Conservation (phyloP, 257 asterid genomes). For the Misopates orontium region DNA sequence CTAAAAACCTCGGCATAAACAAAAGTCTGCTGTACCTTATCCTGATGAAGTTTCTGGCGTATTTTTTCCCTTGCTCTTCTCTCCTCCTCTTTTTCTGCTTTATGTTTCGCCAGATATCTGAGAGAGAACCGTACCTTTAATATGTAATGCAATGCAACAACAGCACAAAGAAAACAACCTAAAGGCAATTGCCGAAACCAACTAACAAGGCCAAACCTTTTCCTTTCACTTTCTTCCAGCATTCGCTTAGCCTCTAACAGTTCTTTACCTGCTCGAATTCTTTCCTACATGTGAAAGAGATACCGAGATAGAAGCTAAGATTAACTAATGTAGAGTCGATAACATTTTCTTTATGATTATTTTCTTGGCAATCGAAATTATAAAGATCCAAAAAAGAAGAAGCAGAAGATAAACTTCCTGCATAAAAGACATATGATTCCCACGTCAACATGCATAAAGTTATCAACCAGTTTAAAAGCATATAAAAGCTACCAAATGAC, state of each 20-base stretch:
- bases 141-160: slow-evolving; percentile 1
- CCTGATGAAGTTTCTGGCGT: slow-evolving; percentile 70
- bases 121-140: slow-evolving; percentile 12
- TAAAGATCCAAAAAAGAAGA: not conserved
- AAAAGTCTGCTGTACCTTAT: slow-evolving; percentile 50
- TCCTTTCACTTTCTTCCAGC: slow-evolving; percentile 68
- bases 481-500: no score
- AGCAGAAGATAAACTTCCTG: not conserved
- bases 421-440: no score
- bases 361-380: slow-evolving; percentile 1
- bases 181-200: not conserved
- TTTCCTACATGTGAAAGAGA: slow-evolving; percentile 45
- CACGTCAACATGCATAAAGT: no score
- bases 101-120: slow-evolving; percentile 50
- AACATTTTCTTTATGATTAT: not conserved
- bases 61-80: slow-evolving; percentile 60
- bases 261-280: slow-evolving; percentile 56
- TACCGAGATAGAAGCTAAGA: slow-evolving; percentile 1
- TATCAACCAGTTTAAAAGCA: no score
- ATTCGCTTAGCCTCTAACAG: slow-evolving; percentile 46
- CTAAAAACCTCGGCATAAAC: not conserved
- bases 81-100: slow-evolving; percentile 67
- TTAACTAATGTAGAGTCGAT: not conserved
- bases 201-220: slow-evolving; percentile 40
- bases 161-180: slow-evolving; percentile 4